A percentile compares a stretch with the other conserved stretches of the same genome.
These are phyloP conservation scores for Iberis pinnata DNA, from an alignment of 345 rosid genomes.

Conservation along the genomic window DNA sequence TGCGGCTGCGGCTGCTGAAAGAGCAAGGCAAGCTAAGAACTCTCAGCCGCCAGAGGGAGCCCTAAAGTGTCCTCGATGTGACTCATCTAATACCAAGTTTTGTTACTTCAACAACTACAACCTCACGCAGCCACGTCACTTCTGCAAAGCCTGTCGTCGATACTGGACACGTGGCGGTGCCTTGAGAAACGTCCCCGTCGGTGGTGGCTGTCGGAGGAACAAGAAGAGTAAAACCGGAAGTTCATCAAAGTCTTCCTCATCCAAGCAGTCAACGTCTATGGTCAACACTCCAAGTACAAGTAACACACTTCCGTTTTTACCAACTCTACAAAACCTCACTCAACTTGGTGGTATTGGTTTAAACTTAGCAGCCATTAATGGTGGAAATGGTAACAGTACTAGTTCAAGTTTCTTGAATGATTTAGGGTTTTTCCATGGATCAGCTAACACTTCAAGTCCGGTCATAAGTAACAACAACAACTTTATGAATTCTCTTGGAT, in stretches of 20 bases:
- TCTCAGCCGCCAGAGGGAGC: constrained; percentile 27
- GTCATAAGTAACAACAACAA: constrained; percentile 23
- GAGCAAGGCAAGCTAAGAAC: constrained; percentile 28
- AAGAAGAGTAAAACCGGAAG: constrained; percentile 29
- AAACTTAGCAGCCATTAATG: constrained; percentile 25
- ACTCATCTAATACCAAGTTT: constrained; percentile 34
- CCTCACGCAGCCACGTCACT: constrained; percentile 37
- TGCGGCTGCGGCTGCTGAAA: no score
- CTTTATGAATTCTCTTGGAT: constrained; percentile 27
- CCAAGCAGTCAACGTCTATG: constrained; percentile 27
- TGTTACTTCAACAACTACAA: constrained; percentile 36
- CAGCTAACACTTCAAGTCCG: constrained; percentile 22
- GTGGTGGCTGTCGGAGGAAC: constrained; percentile 35
- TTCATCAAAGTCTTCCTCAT: constrained; percentile 25
- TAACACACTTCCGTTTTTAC: constrained; percentile 24
- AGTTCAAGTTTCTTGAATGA: constrained; percentile 27
- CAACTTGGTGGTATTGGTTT: constrained; percentile 31
- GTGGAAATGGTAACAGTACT: constrained; percentile 18
- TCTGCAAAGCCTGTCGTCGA: constrained; percentile 36
- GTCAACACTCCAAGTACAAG: constrained; percentile 23
- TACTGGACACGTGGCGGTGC: constrained; percentile 36
- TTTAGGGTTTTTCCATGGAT: constrained; percentile 26
- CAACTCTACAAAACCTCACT: constrained; percentile 31
- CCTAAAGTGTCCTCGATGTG: constrained; percentile 32
- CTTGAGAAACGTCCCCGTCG: constrained; percentile 34